Base-by-base conservation (phyloP, 2,329 filamentous ascomycete species). In the Colletotrichum eremochloae region DNA sequence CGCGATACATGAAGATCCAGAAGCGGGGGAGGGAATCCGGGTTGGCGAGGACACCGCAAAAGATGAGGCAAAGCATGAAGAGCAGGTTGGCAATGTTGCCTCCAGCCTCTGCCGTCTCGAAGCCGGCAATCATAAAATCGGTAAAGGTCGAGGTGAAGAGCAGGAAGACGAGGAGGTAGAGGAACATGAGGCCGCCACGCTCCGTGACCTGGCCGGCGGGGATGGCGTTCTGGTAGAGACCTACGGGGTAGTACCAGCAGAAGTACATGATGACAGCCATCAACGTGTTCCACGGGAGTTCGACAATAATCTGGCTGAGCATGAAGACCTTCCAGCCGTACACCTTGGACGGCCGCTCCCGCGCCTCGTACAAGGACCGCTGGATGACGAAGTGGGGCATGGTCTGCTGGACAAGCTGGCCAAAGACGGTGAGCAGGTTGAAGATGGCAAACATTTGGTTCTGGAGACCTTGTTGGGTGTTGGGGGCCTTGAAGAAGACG, bases 391-490 rank as follows among this genome's bases (percentile, higher is more conserved):
- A 97, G 76, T 94, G 92, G 1, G 94, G 94, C 93, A 96, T 95
- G 52, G 92, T 93, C 78, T 95, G 93, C 79, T 95, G 91, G 5
- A 92, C 89, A 44, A 95, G 86, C 77, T 94, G 91, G 74, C 93
- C 92, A 79, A 97, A 97, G 79, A 97, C 90, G 55, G 92, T 96
- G 70, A 93, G 85, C 68, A 96, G 83, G 87, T 96, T 93, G 87
- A 97, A 97, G 75, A 96, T 92, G 79, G 91, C 88, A 80, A 97
- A 97, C 86, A 96, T 91, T 76, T 95, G 93, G 83, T 96, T 95
- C 81, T 96, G 93, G 15, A 97, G 86, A 65, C 94, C 94, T 78
- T 95, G 93, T 53, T 92, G 88, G 12, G 89, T 91, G 82, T 91
- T 91, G 40, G 90, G 89, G 1, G 93, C 90, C 52, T 90, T 87